Conservation (phyloP, 1,139 yeast genomes). For the Yamadazyma sp. region DNA sequence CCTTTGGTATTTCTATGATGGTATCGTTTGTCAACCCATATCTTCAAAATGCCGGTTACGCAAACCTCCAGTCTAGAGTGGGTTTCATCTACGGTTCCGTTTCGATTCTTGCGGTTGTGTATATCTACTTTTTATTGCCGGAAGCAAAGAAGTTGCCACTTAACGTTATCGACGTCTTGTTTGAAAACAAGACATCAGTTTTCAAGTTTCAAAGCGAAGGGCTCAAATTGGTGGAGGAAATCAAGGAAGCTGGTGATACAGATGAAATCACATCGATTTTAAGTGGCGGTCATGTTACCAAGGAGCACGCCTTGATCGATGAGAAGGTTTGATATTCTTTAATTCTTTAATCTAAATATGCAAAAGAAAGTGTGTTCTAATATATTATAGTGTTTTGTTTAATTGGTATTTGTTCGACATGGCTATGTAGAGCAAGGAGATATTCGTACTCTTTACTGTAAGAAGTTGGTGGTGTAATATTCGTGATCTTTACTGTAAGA, state of each 20-base stretch:
- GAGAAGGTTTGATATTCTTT: too few relatives aligned
- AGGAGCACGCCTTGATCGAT: neutral
- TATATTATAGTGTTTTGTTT: too few relatives aligned
- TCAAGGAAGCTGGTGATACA: neutral
- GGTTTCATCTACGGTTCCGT: constrained; percentile 1
- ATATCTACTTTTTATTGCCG: constrained; percentile 21
- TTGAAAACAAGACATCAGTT: constrained; percentile 4
- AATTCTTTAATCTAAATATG: too few relatives aligned
- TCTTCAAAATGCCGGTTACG: neutral
- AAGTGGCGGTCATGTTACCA: neutral
- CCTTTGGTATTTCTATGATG: neutral
- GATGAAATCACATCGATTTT: neutral
- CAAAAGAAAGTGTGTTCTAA: too few relatives aligned
- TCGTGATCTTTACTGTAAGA: too few relatives aligned
- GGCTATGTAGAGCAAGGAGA: too few relatives aligned
- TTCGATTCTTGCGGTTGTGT: neutral
- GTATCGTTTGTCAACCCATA: constrained; percentile 1
- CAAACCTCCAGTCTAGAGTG: constrained; percentile 1
- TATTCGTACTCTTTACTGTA: too few relatives aligned
- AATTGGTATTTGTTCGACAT: too few relatives aligned
- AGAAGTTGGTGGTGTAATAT: too few relatives aligned
- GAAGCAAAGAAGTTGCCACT: constrained; percentile 12
- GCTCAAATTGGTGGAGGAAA: constrained; percentile 1
- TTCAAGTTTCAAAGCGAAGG: constrained; percentile 6
- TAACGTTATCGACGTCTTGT: constrained; percentile 1